These are phyloP conservation scores for Metschnikowia hibisci DNA, from an alignment of 805 yeast genomes.

Conservation along the genomic window DNA sequence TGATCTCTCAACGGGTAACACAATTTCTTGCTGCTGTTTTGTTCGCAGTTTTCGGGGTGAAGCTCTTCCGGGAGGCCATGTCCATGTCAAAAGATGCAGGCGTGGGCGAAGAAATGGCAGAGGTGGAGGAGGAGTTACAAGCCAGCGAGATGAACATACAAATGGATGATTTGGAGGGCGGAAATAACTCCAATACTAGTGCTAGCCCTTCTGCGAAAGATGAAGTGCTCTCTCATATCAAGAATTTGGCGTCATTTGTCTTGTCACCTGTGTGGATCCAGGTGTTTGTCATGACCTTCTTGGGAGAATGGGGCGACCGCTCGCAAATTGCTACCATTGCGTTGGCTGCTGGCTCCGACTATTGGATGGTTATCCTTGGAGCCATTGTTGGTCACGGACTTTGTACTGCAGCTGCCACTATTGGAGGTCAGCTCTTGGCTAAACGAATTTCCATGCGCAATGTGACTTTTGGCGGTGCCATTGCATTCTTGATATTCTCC, in stretches of 20 bases:
- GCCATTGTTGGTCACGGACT: conserved; percentile 85
- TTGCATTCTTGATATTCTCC: conserved; percentile 80
- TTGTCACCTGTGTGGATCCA: conserved; percentile 91
- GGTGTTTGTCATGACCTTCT: conserved; percentile 90
- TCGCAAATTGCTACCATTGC: conserved; percentile 98
- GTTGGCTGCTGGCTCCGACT: conserved; percentile 95
- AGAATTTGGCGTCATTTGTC: conserved; percentile 55
- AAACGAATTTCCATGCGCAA: conserved; percentile 85
- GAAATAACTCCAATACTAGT: conserved; percentile 23
- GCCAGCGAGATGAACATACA: conserved; percentile 51
- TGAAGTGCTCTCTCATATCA: conserved; percentile 37
- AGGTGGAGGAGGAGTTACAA: conserved; percentile 91
- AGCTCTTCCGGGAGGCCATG: conserved; percentile 74
- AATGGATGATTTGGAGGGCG: conserved; percentile 59
- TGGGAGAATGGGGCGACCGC: conserved; percentile 99
- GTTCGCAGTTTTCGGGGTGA: conserved; percentile 79
- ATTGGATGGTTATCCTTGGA: conserved; percentile 84
- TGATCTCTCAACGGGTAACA: conserved; percentile 76
- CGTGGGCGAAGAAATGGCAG: conserved; percentile 92
- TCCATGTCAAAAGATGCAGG: conserved; percentile 79
- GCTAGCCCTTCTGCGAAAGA: conserved; percentile 9
- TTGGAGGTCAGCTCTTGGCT: conserved; percentile 90
- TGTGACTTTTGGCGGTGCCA: conserved; percentile 87
- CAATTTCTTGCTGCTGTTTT: conserved; percentile 76
- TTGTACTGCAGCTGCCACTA: conserved; percentile 86